A percentile compares a stretch with the other conserved stretches of the same genome.
Evolutionary conservation across 1,284 basidiomycete genomes (phyloP).

Genomic region (Trametes pubescens): DNA sequence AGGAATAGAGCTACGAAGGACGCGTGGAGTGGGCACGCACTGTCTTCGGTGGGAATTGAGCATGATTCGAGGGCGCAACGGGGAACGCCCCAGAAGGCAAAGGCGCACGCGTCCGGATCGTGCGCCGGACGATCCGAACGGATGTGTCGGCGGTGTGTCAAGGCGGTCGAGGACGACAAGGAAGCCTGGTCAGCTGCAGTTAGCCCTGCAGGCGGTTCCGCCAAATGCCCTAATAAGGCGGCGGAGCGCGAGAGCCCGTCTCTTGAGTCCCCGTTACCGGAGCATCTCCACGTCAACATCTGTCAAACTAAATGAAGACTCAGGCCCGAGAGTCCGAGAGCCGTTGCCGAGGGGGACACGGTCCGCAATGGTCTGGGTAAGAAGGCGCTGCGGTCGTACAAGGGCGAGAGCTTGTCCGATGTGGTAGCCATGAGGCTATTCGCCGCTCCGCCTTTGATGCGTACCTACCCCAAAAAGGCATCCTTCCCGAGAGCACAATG

Average conservation of each 20-base stretch:
- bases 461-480: not conserved
- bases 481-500: not conserved
- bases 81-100: constrained; percentile 11
- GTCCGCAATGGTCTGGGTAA: not conserved
- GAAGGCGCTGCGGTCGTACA: not conserved
- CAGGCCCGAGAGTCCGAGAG: constrained; percentile 19
- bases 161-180: not conserved
- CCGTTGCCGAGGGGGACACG: not conserved
- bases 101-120: constrained; percentile 18
- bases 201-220: constrained; percentile 11
- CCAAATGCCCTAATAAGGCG: constrained; percentile 15
- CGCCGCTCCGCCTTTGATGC: constrained; percentile 16
- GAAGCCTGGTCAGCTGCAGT: constrained; percentile 26
- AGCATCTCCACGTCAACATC: constrained; percentile 19
- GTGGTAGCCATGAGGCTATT: constrained; percentile 27
- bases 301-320: constrained; percentile 11
- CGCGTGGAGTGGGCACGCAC: not conserved
- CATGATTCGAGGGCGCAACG: constrained; percentile 12
- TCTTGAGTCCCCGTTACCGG: constrained; percentile 19
- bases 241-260: constrained; percentile 8
- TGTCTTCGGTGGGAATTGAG: constrained; percentile 3
- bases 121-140: constrained; percentile 26
- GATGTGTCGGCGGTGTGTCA: constrained; percentile 33
- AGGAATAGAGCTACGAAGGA: constrained; percentile 2
- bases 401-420: not conserved